A percentile compares a stretch with the other conserved stretches of the same genome.
These are phyloP conservation scores for Cicer pinnatifidum DNA, from an alignment of 306 rosid genomes.

Conservation along the genomic window DNA sequence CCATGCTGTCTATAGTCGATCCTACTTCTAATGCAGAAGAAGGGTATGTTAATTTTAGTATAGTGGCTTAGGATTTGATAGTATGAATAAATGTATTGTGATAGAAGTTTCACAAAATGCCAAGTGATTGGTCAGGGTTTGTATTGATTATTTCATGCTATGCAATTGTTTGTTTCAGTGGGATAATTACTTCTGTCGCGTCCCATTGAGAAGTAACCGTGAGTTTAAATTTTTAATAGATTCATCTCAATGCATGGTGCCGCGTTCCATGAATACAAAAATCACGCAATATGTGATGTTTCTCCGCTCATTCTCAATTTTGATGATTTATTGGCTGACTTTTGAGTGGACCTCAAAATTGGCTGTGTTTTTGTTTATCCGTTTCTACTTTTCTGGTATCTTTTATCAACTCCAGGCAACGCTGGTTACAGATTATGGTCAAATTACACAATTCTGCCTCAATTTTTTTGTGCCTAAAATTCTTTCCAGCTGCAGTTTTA, in stretches of 20 bases:
- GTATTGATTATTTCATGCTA: slow-evolving; percentile 21
- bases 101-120: background rate
- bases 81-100: slow-evolving; percentile 13
- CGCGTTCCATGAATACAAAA: too few relatives aligned
- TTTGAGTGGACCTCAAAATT: slow-evolving; percentile 15
- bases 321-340: background rate
- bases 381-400: slow-evolving; percentile 1
- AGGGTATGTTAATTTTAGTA: background rate
- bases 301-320: background rate
- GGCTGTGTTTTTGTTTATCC: background rate
- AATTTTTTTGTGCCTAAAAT: slow-evolving; percentile 1
- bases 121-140: slow-evolving; percentile 7
- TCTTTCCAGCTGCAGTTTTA: background rate
- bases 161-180: too few relatives aligned
- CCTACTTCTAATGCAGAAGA: slow-evolving; percentile 4
- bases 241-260: too few relatives aligned
- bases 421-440: slow-evolving; percentile 16
- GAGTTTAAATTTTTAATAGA: too few relatives aligned
- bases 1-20: slow-evolving; percentile 6
- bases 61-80: slow-evolving; percentile 6
- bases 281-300: background rate
- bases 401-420: background rate
- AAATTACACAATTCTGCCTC: background rate
- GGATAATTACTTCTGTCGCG: too few relatives aligned
- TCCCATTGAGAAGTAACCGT: too few relatives aligned